Conservation (phyloP, 345 rosid genomes). For the Euphorbia peplus region DNA sequence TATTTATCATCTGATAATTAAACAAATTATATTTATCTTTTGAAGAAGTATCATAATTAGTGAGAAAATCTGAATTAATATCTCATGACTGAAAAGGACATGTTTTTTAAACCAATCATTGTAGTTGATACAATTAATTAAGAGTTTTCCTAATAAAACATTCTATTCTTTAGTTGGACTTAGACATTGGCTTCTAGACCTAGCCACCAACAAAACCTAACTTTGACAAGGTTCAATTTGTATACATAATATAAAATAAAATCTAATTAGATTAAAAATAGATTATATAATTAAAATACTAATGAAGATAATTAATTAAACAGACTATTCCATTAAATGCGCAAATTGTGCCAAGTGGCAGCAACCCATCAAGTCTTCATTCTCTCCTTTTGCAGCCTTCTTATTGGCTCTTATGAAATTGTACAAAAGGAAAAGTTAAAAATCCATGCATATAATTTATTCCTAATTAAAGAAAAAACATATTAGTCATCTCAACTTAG, state of each 20-base stretch:
- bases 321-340: constrained; percentile 15
- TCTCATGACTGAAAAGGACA: no score
- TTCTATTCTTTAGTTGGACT: neutral
- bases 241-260: neutral
- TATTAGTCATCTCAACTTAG: no score
- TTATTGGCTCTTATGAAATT: constrained; percentile 22
- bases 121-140: no score
- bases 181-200: neutral
- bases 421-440: constrained; percentile 44
- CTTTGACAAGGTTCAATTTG: neutral
- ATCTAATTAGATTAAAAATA: no score
- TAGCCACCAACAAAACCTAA: neutral
- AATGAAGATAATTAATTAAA: constrained; percentile 18
- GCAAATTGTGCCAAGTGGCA: constrained; percentile 59
- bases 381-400: constrained; percentile 12
- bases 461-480: neutral
- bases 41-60: no score
- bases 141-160: no score
- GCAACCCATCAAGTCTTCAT: constrained; percentile 29
- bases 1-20: no score
- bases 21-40: no score
- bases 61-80: no score
- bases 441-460: constrained; percentile 27
- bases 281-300: neutral
- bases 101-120: no score